Percentiles rank a stretch among this genome's conserved stretches.
Evolutionary conservation across 106 monocot species (phyloP).

Genomic region (Dendrobium huoshanense): DNA sequence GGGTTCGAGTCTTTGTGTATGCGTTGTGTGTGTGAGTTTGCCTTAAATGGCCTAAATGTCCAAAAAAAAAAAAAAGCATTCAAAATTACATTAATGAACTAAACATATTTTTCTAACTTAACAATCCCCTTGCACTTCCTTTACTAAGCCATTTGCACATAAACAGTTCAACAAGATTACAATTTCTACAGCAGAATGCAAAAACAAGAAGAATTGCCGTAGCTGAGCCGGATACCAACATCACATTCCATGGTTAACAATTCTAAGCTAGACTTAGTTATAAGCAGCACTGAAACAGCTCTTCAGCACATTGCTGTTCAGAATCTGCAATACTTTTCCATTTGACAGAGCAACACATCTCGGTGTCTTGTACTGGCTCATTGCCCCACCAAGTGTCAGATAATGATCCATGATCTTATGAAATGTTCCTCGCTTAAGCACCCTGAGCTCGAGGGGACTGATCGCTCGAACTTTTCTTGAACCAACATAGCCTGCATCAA

Average conservation of each 20-base stretch:
- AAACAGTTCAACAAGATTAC: background rate
- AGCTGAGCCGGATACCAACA: background rate
- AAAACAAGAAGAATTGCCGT: background rate
- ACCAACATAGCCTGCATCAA: constrained; percentile 58
- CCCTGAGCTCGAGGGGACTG: constrained; percentile 61
- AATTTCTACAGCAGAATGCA: background rate
- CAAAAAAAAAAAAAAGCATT: no score
- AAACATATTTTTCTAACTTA: background rate
- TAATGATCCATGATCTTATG: constrained; percentile 63
- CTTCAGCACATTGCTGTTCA: constrained; percentile 34
- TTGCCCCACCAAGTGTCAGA: constrained; percentile 44
- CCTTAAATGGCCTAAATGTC: no score
- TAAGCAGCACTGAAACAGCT: constrained; percentile 64
- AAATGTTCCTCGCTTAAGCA: constrained; percentile 67
- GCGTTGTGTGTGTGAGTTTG: no score
- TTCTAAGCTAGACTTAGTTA: constrained; percentile 10
- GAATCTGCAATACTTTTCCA: constrained; percentile 53
- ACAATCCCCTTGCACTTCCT: background rate
- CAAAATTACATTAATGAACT: background rate
- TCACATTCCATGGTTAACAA: background rate
- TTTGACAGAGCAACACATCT: constrained; percentile 38
- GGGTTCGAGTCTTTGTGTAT: no score
- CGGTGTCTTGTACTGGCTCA: constrained; percentile 87
- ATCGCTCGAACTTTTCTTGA: constrained; percentile 54
- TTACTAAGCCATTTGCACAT: background rate